Evolutionary conservation across 2,329 filamentous ascomycete genomes (phyloP).

Genomic region (Penicillium hordei): DNA sequence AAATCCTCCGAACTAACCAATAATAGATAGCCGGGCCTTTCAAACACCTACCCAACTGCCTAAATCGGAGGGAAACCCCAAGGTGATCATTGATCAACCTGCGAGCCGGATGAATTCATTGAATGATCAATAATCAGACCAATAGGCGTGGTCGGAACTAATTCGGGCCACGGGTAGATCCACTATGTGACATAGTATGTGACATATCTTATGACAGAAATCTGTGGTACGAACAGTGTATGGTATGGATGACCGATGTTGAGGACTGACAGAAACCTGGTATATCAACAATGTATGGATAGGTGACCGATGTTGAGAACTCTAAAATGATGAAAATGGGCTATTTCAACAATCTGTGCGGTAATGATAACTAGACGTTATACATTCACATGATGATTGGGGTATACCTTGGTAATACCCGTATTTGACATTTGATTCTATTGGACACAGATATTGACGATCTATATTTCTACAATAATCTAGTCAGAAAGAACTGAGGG

Average conservation of each 20-base stretch:
- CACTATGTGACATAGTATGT: neutral
- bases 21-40: neutral
- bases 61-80: neutral
- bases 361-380: too few species aligned
- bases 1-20: too few species aligned
- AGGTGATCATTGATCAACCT: neutral
- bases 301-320: too few species aligned
- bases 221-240: too few species aligned
- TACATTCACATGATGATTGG: too few species aligned
- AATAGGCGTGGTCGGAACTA: neutral
- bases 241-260: too few species aligned
- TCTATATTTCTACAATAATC: neutral
- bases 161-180: neutral
- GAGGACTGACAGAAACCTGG: too few species aligned
- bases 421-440: neutral
- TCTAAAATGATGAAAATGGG: too few species aligned
- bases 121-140: constrained; percentile 5
- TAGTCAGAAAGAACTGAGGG: neutral
- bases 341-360: too few species aligned
- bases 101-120: neutral
- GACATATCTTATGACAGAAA: too few species aligned
- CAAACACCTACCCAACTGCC: neutral
- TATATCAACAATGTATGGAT: too few species aligned
- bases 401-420: too few species aligned
- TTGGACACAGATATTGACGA: neutral